phyloP scores from a whole-genome alignment of 495 filamentous ascomycete species.

The Trichoderma asperelloides region DNA sequence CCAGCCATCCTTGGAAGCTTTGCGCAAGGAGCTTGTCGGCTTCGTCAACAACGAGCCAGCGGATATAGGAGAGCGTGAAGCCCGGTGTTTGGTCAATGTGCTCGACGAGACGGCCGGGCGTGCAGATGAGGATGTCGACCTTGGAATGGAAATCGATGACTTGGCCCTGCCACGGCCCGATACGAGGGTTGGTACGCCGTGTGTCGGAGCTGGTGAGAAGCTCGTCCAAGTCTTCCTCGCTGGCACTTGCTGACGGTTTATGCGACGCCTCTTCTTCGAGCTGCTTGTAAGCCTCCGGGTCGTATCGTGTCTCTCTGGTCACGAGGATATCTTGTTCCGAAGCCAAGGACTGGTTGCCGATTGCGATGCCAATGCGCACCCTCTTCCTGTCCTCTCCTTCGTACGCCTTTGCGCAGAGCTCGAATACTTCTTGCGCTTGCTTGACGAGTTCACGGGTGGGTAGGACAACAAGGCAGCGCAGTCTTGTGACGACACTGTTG shows the following conservation, averaged over 20 bases:
- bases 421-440: conserved; percentile 66
- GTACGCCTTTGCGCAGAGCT: conserved; percentile 50
- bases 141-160: conserved; percentile 55
- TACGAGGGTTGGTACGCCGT: not conserved
- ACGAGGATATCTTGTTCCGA: conserved; percentile 66
- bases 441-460: conserved; percentile 16
- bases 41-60: conserved; percentile 89
- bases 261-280: conserved; percentile 63
- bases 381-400: conserved; percentile 43
- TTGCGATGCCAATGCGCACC: conserved; percentile 68
- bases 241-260: conserved; percentile 45
- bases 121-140: conserved; percentile 85
- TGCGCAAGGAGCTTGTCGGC: conserved; percentile 86
- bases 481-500: conserved; percentile 6
- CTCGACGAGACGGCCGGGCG: conserved; percentile 86
- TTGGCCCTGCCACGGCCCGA: conserved; percentile 33
- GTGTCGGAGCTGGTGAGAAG: conserved; percentile 29
- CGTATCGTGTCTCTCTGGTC: conserved; percentile 43
- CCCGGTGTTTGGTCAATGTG: conserved; percentile 76
- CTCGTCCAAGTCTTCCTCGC: conserved; percentile 17
- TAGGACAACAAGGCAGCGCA: conserved; percentile 5
- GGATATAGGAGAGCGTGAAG: conserved; percentile 62
- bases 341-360: conserved; percentile 67
- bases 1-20: conserved; percentile 87
- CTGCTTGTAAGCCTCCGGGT: conserved; percentile 42